These are phyloP conservation scores for Syzygium aromaticum DNA, from an alignment of 345 rosid genomes.

Conservation along the genomic window DNA sequence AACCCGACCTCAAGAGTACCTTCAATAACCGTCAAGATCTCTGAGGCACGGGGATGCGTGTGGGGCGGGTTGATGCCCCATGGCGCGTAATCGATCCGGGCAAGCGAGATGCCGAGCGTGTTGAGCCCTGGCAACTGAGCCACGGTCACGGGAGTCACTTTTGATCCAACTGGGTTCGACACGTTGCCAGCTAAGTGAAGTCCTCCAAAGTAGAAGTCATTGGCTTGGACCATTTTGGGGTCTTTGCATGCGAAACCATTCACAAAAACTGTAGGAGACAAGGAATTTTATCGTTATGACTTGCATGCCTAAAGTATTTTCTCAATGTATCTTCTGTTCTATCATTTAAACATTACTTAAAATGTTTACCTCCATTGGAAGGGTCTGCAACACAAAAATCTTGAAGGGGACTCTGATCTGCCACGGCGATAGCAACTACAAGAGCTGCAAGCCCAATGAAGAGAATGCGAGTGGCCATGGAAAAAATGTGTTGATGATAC, in stretches of 20 bases:
- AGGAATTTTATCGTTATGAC: background rate
- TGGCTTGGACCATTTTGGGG: background rate
- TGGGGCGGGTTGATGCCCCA: conserved; percentile 2
- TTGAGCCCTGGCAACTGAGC: conserved; percentile 1
- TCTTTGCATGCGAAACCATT: conserved; percentile 3
- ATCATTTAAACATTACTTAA: background rate
- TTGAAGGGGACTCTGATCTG: conserved; percentile 6
- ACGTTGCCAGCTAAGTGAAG: conserved; percentile 1
- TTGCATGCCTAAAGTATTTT: background rate
- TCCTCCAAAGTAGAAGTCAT: conserved; percentile 5
- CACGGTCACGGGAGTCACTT: conserved; percentile 1
- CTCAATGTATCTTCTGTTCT: too few species aligned
- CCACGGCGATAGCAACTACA: background rate
- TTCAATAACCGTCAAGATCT: conserved; percentile 3
- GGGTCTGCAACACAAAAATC: conserved; percentile 11
- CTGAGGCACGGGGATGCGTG: background rate
- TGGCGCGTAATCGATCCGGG: background rate
- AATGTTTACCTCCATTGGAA: background rate
- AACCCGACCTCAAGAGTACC: conserved; percentile 9
- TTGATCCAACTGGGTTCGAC: conserved; percentile 4
- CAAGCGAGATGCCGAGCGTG: conserved; percentile 8
- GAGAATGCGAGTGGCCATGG: background rate
- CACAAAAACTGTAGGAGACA: background rate
- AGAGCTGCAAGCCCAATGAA: background rate
- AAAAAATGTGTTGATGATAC: background rate